Percentiles rank a stretch among this genome's conserved stretches.
These are phyloP conservation scores for Euphorbia celastroides DNA, from an alignment of 441 rosid genomes.

Conservation along the genomic window DNA sequence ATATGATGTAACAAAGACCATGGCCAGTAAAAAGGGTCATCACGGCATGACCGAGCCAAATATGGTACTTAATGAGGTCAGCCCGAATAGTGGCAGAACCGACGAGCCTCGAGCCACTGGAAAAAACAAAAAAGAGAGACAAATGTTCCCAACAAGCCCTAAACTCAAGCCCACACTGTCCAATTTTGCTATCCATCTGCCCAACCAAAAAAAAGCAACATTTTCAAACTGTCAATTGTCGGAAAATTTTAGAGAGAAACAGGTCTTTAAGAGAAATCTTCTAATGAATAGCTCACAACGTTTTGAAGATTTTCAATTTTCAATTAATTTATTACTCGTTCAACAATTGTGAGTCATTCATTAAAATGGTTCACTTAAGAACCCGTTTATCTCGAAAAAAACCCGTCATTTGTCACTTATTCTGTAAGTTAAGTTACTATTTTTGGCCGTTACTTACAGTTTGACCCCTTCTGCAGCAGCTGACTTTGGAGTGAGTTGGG, in stretches of 20 bases:
- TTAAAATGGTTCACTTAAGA: too few species aligned
- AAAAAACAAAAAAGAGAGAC: slow-evolving; percentile 48
- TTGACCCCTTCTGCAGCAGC: slow-evolving; percentile 12
- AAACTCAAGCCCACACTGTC: slow-evolving; percentile 24
- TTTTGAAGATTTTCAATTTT: too few species aligned
- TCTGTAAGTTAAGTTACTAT: too few species aligned
- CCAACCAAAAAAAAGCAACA: background rate
- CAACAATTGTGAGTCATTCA: too few species aligned
- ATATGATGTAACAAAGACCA: slow-evolving; percentile 37
- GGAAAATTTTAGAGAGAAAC: too few species aligned
- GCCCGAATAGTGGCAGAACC: slow-evolving; percentile 44
- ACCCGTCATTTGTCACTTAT: too few species aligned
- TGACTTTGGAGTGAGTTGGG: slow-evolving; percentile 14
- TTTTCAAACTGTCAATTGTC: too few species aligned
- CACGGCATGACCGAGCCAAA: slow-evolving; percentile 47
- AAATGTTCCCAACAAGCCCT: slow-evolving; percentile 47
- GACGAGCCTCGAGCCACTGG: slow-evolving; percentile 60
- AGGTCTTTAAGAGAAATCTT: too few species aligned
- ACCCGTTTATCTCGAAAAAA: too few species aligned
- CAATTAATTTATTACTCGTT: too few species aligned
- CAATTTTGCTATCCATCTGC: slow-evolving; percentile 45
- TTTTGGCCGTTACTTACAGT: too few species aligned
- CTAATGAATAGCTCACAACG: too few species aligned
- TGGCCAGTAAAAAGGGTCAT: slow-evolving; percentile 42
- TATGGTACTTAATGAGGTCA: slow-evolving; percentile 57